Percentiles rank a stretch among this genome's conserved stretches.
Evolutionary conservation across 2,329 filamentous ascomycete species (phyloP).

Genomic region (Phaeosphaeriaceae sp.): DNA sequence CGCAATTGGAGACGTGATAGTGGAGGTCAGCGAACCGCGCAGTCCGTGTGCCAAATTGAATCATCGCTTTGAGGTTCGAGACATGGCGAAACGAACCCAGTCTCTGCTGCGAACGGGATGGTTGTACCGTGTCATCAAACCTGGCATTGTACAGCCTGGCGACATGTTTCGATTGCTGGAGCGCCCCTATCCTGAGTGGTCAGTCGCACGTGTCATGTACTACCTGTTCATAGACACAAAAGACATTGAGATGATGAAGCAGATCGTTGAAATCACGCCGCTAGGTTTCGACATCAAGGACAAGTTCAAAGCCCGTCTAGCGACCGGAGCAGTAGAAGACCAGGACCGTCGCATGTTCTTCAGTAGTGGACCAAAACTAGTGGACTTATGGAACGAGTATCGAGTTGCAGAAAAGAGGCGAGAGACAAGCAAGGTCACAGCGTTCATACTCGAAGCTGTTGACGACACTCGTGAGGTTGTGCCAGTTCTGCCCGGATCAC

Average conservation of each 20-base stretch:
- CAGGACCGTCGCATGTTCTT: conserved; percentile 35
- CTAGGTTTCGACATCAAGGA: conserved; percentile 58
- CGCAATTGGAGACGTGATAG: conserved; percentile 57
- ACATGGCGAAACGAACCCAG: conserved; percentile 67
- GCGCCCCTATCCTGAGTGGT: conserved; percentile 66
- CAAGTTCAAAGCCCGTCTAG: conserved; percentile 62
- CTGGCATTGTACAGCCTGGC: conserved; percentile 63
- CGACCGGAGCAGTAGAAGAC: conserved; percentile 50
- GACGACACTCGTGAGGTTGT: conserved; percentile 40
- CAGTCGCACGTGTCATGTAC: conserved; percentile 68
- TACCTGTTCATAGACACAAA: conserved; percentile 64
- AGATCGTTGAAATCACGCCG: conserved; percentile 51
- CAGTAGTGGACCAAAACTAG: conserved; percentile 32
- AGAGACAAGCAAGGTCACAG: conserved; percentile 60
- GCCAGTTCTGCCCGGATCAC: conserved; percentile 56
- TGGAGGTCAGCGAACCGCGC: conserved; percentile 68
- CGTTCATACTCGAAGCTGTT: conserved; percentile 60
- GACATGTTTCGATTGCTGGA: conserved; percentile 65
- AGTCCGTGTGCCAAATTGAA: conserved; percentile 74
- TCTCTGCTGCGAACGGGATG: conserved; percentile 67
- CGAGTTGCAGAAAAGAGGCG: conserved; percentile 58
- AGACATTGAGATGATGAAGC: conserved; percentile 57
- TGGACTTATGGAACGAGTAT: conserved; percentile 48
- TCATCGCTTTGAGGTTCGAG: conserved; percentile 68
- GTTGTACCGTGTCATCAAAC: conserved; percentile 68